Base-by-base conservation (phyloP, 2,329 filamentous ascomycete genomes). In the Ceratocystis diversiconidia region DNA sequence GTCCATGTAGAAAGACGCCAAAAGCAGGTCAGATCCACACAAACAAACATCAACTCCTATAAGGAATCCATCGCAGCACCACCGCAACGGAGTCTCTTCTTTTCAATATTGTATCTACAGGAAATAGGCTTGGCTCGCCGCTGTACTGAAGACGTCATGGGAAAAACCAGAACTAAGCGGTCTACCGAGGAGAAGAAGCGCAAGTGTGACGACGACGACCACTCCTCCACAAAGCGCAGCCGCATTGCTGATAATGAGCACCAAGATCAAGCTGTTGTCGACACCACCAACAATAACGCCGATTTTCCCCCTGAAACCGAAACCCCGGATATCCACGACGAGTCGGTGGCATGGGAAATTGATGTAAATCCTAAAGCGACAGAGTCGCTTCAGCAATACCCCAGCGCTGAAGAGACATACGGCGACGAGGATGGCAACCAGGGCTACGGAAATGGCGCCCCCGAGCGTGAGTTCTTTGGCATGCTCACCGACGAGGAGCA, bases 401-500 rank as follows among this genome's bases (percentile, higher is more conserved):
- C 71, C 63, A 62, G 72, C 46, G 69, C 70, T 19, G 66, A 67
- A 50, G 69, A 72, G 41, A 69, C 67, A 63, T 66, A 72, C 43
- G 69, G 69, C 59, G 69, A 69, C 12, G 69, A 69, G 36, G 70
- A 70, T 46, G 69, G 59, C 22, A 46, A 70, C 50, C 68, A 61
- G 22, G 41, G 61, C 28, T 62, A 69, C 25, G 69, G 71, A 30
- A 69, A 71, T 32, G 72, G 70, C 12, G 66, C 69, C 10, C 73
- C 75, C 8, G 88, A 90, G 67, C 83, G 80, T 70, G 85, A 89
- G 66, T 99, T 96, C 78, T 97, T 95, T 71, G 94, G 94, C 69
- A 86, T 96, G 79, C 85, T 99, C 30, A 88, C 90, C 71, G 87
- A 95, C 65, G 85, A 95, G 70, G 94, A 99, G 78, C 90, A 96